A percentile compares a stretch with the other conserved stretches of the same genome.
Evolutionary conservation across 805 yeast species (phyloP).

Genomic region (Candida multigemmis): DNA sequence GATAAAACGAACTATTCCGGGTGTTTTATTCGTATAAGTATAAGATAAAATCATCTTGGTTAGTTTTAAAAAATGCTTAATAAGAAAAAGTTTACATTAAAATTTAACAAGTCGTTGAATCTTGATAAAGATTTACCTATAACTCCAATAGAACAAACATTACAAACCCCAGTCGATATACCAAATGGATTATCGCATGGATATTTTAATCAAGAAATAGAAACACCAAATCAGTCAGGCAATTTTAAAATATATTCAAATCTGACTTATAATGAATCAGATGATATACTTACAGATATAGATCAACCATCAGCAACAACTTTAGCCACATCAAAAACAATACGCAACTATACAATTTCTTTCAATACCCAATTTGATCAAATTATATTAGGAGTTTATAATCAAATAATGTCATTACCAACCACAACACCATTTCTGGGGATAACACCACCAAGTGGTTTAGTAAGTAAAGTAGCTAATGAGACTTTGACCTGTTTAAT

Average conservation of each 20-base stretch:
- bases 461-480: slow-evolving; percentile 34
- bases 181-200: slow-evolving; percentile 7
- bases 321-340: slow-evolving; percentile 8
- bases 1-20: no score
- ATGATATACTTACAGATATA: slow-evolving; percentile 31
- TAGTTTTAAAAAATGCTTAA: no score
- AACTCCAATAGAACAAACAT: slow-evolving; percentile 37
- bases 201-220: no score
- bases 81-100: slow-evolving; percentile 23
- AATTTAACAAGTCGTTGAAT: slow-evolving; percentile 20
- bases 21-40: no score
- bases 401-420: slow-evolving; percentile 27
- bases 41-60: no score
- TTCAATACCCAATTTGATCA: slow-evolving; percentile 29
- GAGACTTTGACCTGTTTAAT: slow-evolving; percentile 25
- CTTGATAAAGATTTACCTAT: slow-evolving; percentile 20
- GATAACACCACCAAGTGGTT: slow-evolving; percentile 32
- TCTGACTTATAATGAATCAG: slow-evolving; percentile 28
- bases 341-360: slow-evolving; percentile 22
- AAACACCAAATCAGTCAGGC: slow-evolving; percentile 3
- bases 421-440: slow-evolving; percentile 39
- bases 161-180: slow-evolving; percentile 29
- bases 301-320: slow-evolving; percentile 25
- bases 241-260: slow-evolving; percentile 15
- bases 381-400: slow-evolving; percentile 23